These are phyloP conservation scores for Xylariaceae sp. DNA, from an alignment of 2,329 filamentous ascomycete species.

Conservation along the genomic window DNA sequence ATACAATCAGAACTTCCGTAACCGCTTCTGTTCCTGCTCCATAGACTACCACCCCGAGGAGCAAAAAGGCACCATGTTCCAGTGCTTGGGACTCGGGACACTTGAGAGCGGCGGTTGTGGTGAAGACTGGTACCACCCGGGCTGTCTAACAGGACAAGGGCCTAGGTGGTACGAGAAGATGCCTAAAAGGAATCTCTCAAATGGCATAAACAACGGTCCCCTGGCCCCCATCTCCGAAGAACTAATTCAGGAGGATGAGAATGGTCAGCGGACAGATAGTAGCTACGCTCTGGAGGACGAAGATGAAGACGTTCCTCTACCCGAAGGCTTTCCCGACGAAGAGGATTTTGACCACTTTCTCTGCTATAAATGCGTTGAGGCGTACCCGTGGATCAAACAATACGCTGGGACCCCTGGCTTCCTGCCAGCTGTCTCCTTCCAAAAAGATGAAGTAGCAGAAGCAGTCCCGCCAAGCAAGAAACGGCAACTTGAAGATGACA, in stretches of 20 bases:
- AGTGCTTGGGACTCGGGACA: conserved; percentile 85
- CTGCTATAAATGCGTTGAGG: conserved; percentile 91
- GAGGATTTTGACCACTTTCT: conserved; percentile 89
- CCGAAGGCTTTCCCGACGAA: conserved; percentile 85
- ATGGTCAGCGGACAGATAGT: conserved; percentile 27
- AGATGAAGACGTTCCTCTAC: conserved; percentile 70
- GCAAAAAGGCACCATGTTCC: conserved; percentile 98
- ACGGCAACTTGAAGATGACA: conserved; percentile 67
- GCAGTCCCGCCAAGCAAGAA: conserved; percentile 56
- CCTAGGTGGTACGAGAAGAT: conserved; percentile 71
- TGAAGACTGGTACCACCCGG: conserved; percentile 97
- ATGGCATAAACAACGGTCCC: conserved; percentile 29
- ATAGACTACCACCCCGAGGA: conserved; percentile 86
- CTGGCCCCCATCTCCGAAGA: conserved; percentile 60
- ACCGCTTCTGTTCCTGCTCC: conserved; percentile 87
- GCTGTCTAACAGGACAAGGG: conserved; percentile 83
- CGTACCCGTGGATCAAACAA: conserved; percentile 87
- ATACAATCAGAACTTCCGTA: conserved; percentile 96
- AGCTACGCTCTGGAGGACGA: conserved; percentile 48
- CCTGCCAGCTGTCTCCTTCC: conserved; percentile 70
- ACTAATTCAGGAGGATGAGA: conserved; percentile 36
- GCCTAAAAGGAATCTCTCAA: conserved; percentile 42
- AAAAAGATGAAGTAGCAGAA: conserved; percentile 29
- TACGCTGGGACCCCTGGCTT: conserved; percentile 86
- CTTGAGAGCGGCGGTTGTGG: conserved; percentile 86